Conservation (phyloP, 371 early-diverging fungal species). For the Mucor racemosus region DNA sequence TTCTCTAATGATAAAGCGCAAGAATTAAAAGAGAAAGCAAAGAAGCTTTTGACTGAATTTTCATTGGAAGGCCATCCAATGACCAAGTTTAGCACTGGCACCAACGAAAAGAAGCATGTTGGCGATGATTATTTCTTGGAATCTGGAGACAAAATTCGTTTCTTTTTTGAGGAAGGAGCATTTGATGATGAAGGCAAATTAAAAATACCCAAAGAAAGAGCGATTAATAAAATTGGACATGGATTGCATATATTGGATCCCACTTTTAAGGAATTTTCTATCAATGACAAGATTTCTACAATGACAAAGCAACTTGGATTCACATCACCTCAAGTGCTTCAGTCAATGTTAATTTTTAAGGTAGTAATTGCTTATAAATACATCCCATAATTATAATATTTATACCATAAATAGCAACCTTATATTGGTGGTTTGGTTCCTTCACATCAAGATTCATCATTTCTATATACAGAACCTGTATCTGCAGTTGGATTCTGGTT, state of each 20-base stretch:
- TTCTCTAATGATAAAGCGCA: constrained; percentile 58
- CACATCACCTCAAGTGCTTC: constrained; percentile 76
- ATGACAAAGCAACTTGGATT: constrained; percentile 72
- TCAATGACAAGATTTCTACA: constrained; percentile 52
- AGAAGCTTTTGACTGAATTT: constrained; percentile 65
- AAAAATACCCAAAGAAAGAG: constrained; percentile 58
- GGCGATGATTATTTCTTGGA: constrained; percentile 89
- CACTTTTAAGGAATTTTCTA: constrained; percentile 68
- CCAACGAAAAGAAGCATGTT: constrained; percentile 65
- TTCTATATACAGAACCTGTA: constrained; percentile 86
- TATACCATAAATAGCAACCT: constrained; percentile 3
- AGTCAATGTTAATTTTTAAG: constrained; percentile 94
- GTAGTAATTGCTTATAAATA: constrained; percentile 29
- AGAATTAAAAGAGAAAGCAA: constrained; percentile 58
- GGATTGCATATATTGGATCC: constrained; percentile 85
- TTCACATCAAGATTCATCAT: constrained; percentile 88
- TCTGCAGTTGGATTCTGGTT: constrained; percentile 94
- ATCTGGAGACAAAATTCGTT: constrained; percentile 85
- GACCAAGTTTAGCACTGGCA: constrained; percentile 81
- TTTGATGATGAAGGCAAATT: constrained; percentile 71
- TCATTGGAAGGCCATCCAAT: constrained; percentile 78
- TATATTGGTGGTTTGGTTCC: constrained; percentile 54
- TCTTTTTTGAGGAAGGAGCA: constrained; percentile 89
- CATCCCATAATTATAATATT: not conserved
- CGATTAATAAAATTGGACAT: constrained; percentile 95